Conservation (phyloP, 2,329 filamentous ascomycete genomes). For the Colletotrichum sp. region DNA sequence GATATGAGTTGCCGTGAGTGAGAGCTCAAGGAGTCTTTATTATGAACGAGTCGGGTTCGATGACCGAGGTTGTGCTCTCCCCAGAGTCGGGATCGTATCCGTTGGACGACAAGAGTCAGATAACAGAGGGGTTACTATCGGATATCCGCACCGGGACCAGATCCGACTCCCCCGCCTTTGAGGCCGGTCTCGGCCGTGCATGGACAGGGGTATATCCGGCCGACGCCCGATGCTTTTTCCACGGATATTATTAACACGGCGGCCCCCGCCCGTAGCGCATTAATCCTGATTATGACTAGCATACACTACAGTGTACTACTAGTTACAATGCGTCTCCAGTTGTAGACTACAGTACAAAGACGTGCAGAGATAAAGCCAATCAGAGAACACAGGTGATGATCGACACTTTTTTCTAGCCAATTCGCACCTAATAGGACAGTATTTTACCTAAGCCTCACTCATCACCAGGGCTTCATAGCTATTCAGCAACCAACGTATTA, state of each 20-base stretch:
- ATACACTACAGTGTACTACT: no score
- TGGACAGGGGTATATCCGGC: constrained; percentile 19
- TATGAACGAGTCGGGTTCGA: background rate
- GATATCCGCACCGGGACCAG: constrained; percentile 17
- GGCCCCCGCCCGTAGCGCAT: background rate
- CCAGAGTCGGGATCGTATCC: constrained; percentile 1
- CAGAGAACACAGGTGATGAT: no score
- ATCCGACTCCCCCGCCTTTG: constrained; percentile 18
- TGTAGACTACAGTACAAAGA: no score
- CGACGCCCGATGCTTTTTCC: constrained; percentile 5
- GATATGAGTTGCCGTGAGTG: background rate
- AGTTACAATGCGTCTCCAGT: no score
- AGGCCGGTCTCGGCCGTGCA: constrained; percentile 18
- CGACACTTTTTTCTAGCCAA: no score
- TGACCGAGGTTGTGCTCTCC: constrained; percentile 3
- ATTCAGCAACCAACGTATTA: no score
- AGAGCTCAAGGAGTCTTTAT: background rate
- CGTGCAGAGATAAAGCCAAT: no score
- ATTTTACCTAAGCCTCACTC: no score
- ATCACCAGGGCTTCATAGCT: no score
- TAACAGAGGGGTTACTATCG: constrained; percentile 4
- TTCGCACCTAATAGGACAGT: no score
- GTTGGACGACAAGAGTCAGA: background rate
- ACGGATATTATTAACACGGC: background rate
- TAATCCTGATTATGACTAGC: no score